Evolutionary conservation across 2,329 filamentous ascomycete species (phyloP), one percentile per base, ranked within the genome.

Genomic region (Rhynchosporium secalis): DNA sequence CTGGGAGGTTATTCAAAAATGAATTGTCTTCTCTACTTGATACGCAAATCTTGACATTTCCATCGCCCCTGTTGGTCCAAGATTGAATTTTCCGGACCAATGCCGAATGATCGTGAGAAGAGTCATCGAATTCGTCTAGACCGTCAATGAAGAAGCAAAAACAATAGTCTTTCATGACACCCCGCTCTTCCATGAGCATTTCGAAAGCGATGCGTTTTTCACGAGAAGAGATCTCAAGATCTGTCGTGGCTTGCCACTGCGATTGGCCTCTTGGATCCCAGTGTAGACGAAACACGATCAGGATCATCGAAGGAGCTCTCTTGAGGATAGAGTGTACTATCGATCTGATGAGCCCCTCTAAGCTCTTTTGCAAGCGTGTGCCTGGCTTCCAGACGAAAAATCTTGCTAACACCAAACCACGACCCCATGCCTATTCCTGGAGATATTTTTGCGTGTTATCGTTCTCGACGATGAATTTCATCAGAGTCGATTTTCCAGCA

Each of bases 301-400:
- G 48, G 28, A 65, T 51, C 7, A 67, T 51, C 7, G 36, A 48
- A 10, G 61, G 63, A 13, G 29, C 56, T 3, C 56, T 51, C 26
- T 54, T 59, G 4, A 67, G 45, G 2, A 56, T 61, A 13, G 63
- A 40, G 46, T 60, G 63, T 3, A 65, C 43, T 1, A 64, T 48
- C 3, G 66, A 41, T 28, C 58, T 46, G 13, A 61, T 55, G 3
- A 68, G 55, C 2, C 64, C 64, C 3, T 61, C 41, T 3, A 61
- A 58, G 6, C 63, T 65, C 45, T 62, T 65, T 38, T 67, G 63
- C 20, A 58, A 9, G 7, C 49, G 9, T 1, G 75, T 75, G 4
- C 76, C 76, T 28, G 74, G 74, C 3, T 73, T 78, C 79, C 78
- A 81, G 62, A 81, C 79, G 66, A 78, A 81, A 67, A 77, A 80